phyloP scores from a whole-genome alignment of 2,329 filamentous ascomycete genomes.

The Trichoderma koningiopsis region DNA sequence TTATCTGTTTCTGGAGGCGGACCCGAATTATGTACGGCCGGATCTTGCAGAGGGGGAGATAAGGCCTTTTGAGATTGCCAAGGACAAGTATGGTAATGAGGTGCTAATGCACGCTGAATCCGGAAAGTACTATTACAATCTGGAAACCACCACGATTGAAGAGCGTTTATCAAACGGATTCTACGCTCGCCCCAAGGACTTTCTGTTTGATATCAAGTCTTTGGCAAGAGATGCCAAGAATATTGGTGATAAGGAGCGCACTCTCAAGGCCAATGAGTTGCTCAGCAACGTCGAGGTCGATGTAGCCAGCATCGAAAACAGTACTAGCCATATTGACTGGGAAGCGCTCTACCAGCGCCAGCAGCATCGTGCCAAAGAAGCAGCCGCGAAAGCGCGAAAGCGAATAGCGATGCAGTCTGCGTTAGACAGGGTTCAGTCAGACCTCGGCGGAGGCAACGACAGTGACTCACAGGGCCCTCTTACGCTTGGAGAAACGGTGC shows the following conservation, averaged over 20 bases:
- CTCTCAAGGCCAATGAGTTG: constrained; percentile 87
- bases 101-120: constrained; percentile 75
- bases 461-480: constrained; percentile 59
- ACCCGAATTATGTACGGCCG: constrained; percentile 68
- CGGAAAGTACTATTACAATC: constrained; percentile 90
- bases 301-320: constrained; percentile 72
- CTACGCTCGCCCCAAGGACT: constrained; percentile 89
- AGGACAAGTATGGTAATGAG: constrained; percentile 75
- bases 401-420: constrained; percentile 62
- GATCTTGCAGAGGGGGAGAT: constrained; percentile 57
- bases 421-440: constrained; percentile 52
- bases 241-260: constrained; percentile 78
- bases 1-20: constrained; percentile 82
- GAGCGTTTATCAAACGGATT: constrained; percentile 96
- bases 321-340: constrained; percentile 72
- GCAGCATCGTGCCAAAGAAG: constrained; percentile 62
- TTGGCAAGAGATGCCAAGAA: constrained; percentile 83
- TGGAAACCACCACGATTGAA: constrained; percentile 91
- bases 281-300: constrained; percentile 93
- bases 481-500: constrained; percentile 65
- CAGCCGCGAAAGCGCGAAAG: constrained; percentile 63
- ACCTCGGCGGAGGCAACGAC: constrained; percentile 52
- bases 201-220: constrained; percentile 81
- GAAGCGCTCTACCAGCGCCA: constrained; percentile 79
- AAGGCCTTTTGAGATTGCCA: constrained; percentile 77